phyloP scores from a whole-genome alignment of 2,329 filamentous ascomycete genomes.

The Tolypocladium capitatum region DNA sequence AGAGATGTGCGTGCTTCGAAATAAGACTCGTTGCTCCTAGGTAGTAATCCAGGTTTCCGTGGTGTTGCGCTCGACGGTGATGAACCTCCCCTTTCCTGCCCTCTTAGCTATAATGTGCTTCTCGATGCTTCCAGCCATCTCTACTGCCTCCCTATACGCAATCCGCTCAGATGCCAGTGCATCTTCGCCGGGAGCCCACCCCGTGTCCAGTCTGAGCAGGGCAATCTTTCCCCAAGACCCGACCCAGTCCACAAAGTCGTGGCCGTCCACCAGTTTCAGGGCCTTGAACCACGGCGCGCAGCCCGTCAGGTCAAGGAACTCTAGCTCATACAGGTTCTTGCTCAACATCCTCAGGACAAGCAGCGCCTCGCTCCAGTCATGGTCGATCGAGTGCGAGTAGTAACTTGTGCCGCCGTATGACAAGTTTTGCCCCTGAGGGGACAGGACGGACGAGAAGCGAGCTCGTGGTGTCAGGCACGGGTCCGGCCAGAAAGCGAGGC shows the following conservation, averaged over 20 bases:
- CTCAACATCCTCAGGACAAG: conserved; percentile 41
- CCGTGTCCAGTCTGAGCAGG: conserved; percentile 29
- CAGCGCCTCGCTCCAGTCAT: conserved; percentile 47
- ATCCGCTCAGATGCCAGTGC: conserved; percentile 18
- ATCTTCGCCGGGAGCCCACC: conserved; percentile 25
- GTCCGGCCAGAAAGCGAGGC: conserved; percentile 48
- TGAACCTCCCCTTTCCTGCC: conserved; percentile 33
- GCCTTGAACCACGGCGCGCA: conserved; percentile 42
- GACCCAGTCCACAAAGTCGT: conserved; percentile 40
- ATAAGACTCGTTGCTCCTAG: too few species aligned
- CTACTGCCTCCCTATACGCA: conserved; percentile 20
- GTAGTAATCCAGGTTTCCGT: conserved; percentile 3
- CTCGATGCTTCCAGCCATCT: conserved; percentile 29
- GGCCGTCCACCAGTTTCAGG: conserved; percentile 26
- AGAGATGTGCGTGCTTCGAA: too few species aligned
- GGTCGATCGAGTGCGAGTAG: conserved; percentile 44
- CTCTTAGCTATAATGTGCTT: conserved; percentile 32
- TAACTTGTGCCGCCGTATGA: conserved; percentile 41
- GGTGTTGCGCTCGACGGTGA: conserved; percentile 33
- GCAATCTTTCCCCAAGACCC: conserved; percentile 40
- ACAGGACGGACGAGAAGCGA: conserved; percentile 31
- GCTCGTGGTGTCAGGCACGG: conserved; percentile 45
- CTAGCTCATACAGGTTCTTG: conserved; percentile 40
- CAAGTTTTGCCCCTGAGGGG: conserved; percentile 27
- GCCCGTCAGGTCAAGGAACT: conserved; percentile 48